Conservation (phyloP, 2,329 filamentous ascomycete genomes). For the Aspergillus oerlinghausenensis region DNA sequence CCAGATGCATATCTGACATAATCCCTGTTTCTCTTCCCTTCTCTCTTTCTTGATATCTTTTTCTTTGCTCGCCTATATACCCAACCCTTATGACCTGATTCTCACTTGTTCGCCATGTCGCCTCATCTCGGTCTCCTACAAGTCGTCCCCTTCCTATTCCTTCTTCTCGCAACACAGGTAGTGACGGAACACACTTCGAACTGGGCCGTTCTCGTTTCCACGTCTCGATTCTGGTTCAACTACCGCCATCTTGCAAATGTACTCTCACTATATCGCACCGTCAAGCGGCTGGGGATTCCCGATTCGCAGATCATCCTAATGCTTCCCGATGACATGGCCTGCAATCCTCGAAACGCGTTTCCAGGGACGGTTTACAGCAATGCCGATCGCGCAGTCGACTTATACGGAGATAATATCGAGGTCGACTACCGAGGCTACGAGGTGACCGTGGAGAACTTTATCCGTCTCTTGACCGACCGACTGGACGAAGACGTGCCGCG, state of each 20-base stretch:
- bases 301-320: constrained; percentile 99
- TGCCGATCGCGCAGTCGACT: constrained; percentile 86
- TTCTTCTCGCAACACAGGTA: constrained; percentile 12
- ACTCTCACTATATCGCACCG: constrained; percentile 92
- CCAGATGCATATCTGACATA: not conserved
- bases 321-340: constrained; percentile 99
- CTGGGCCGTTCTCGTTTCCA: constrained; percentile 98
- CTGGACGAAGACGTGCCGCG: constrained; percentile 91
- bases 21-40: not conserved
- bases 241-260: constrained; percentile 98
- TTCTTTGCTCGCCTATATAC: not conserved
- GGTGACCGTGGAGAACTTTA: constrained; percentile 98
- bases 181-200: constrained; percentile 76
- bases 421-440: constrained; percentile 98
- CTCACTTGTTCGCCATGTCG: constrained; percentile 22
- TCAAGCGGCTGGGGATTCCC: constrained; percentile 94
- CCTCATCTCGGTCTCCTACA: constrained; percentile 21
- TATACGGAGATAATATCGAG: constrained; percentile 98
- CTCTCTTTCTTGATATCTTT: not conserved
- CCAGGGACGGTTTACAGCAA: constrained; percentile 98
- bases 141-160: constrained; percentile 23
- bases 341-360: constrained; percentile 97
- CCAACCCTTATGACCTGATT: constrained; percentile 12
- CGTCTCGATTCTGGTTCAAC: constrained; percentile 99
- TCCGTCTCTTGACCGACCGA: constrained; percentile 87